A percentile compares a stretch with the other conserved stretches of the same genome.
Evolutionary conservation across 2,329 filamentous ascomycete species (phyloP).

Genomic region (Aspergillus sp.): DNA sequence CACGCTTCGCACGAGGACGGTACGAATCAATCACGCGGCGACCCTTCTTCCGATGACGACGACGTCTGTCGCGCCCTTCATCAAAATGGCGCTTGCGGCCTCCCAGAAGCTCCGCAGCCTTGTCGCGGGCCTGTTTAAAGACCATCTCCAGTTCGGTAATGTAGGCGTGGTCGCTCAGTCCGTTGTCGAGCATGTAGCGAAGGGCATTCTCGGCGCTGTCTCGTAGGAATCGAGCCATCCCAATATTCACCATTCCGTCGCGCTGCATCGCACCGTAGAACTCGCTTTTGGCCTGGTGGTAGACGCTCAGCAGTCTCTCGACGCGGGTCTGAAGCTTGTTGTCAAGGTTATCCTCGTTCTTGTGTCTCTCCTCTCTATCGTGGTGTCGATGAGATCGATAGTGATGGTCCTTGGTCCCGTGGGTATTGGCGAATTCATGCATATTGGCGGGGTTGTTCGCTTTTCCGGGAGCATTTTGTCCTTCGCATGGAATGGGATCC

Average conservation of each 20-base stretch:
- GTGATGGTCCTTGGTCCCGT: not conserved
- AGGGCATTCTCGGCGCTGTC: conserved; percentile 44
- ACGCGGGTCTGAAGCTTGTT: conserved; percentile 5
- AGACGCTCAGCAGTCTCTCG: conserved; percentile 27
- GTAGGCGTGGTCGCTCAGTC: conserved; percentile 23
- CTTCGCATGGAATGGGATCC: not conserved
- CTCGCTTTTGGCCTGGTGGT: conserved; percentile 36
- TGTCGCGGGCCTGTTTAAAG: conserved; percentile 32
- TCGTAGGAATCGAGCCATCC: conserved; percentile 39
- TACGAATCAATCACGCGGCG: conserved; percentile 24
- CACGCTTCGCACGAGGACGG: conserved; percentile 11
- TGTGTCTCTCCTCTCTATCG: not conserved
- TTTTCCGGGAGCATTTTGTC: not conserved
- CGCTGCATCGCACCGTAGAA: conserved; percentile 27
- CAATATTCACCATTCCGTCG: conserved; percentile 21
- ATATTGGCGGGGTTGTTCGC: not conserved
- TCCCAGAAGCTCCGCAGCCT: conserved; percentile 34
- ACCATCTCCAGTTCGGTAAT: conserved; percentile 32
- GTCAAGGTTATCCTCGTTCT: not conserved
- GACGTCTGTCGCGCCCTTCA: conserved; percentile 8
- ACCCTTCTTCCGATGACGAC: conserved; percentile 7
- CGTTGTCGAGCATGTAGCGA: conserved; percentile 28
- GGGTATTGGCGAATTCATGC: not conserved
- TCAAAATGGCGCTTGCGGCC: conserved; percentile 41
- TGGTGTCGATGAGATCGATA: not conserved